Evolutionary conservation across 2,329 filamentous ascomycete genomes (phyloP), one percentile per base, ranked within the genome.

Genomic region (Aspergillus pseudoviridinutans): DNA sequence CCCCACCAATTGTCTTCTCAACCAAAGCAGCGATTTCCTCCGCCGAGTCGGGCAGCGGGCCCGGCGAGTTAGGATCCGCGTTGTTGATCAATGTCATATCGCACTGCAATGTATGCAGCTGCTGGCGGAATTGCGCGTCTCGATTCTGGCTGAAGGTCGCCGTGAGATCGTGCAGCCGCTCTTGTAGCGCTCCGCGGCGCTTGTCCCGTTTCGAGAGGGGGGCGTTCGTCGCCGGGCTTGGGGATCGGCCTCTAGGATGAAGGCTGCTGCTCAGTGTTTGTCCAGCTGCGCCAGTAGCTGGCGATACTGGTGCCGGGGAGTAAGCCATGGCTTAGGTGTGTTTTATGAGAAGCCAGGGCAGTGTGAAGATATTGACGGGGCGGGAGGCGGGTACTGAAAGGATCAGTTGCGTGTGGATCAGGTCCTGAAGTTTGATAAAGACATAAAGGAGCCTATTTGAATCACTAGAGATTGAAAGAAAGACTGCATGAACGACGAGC

Each of bases 101-200:
- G 63, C 91, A 87, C 76, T 97, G 92, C n/a, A 97, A 86, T 64
- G 91, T 91, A 68, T 94, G 88, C 2, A 97, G 83, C 75, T 97
- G 91, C 64, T 94, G 90, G 61, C 92, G 87, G 74, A 96, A 97
- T 67, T 91, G 87, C 61, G 84, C 80, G 73, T 96, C 91, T 63
- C 90, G 85, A 69, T 96, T 92, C 61, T 88, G 84, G 62, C 86
- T 85, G 75, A 96, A 93, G 64, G 87, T 87, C 54, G 88, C 85
- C 55, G 88, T 87, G 75, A 97, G 86, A 56, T 87, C 84, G 44
- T 85, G 83, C 6, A 96, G 84, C 62, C 89, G 88, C 60, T 96
- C 92, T 64, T 87, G 85, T 60, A 97, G 85, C 68, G 88, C 86
- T 68, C 90, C 90, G 61, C 92, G 87, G 71, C 92, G 87, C 75